A percentile compares a stretch with the other conserved stretches of the same genome.
Conservation (phyloP, 257 asterid genomes). For the Nyctanthes arbortristis region DNA sequence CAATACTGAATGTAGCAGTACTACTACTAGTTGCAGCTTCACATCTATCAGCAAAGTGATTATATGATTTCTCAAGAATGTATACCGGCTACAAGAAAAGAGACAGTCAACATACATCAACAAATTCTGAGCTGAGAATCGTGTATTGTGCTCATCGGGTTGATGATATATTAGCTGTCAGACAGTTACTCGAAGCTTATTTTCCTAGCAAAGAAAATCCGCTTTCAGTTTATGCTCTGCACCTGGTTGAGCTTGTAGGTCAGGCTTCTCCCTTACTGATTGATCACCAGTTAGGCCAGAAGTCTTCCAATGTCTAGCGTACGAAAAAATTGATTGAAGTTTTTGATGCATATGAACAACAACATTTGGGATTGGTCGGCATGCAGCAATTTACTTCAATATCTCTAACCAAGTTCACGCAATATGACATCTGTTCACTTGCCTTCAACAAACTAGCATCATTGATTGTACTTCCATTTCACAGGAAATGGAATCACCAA, state of each 20-base stretch:
- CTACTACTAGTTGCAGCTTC: conserved; percentile 43
- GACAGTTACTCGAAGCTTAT: conserved; percentile 47
- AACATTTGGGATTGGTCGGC: conserved; percentile 27
- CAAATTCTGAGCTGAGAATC: conserved; percentile 54
- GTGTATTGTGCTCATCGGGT: conserved; percentile 52
- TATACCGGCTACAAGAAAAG: conserved; percentile 72
- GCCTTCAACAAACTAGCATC: conserved; percentile 85
- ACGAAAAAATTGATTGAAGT: conserved; percentile 58
- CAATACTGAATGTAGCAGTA: conserved; percentile 48
- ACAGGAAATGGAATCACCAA: too few species aligned
- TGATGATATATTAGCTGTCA: conserved; percentile 52
- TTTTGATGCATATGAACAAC: conserved; percentile 41
- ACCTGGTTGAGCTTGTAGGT: too few species aligned
- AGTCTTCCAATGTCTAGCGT: conserved; percentile 44
- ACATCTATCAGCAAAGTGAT: conserved; percentile 32
- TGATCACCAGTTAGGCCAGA: conserved; percentile 70
- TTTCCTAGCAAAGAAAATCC: conserved; percentile 60
- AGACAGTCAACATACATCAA: conserved; percentile 51
- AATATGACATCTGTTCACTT: conserved; percentile 67
- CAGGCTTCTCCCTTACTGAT: too few species aligned
- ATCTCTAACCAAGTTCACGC: conserved; percentile 72
- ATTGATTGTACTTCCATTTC: too few species aligned
- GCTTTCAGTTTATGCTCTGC: conserved; percentile 36
- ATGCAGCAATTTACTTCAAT: conserved; percentile 67
- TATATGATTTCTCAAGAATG: conserved; percentile 50